Percentiles rank a stretch among this genome's conserved stretches.
Evolutionary conservation across 2,329 filamentous ascomycete species (phyloP).

Genomic region (Aureobasidium zeae): DNA sequence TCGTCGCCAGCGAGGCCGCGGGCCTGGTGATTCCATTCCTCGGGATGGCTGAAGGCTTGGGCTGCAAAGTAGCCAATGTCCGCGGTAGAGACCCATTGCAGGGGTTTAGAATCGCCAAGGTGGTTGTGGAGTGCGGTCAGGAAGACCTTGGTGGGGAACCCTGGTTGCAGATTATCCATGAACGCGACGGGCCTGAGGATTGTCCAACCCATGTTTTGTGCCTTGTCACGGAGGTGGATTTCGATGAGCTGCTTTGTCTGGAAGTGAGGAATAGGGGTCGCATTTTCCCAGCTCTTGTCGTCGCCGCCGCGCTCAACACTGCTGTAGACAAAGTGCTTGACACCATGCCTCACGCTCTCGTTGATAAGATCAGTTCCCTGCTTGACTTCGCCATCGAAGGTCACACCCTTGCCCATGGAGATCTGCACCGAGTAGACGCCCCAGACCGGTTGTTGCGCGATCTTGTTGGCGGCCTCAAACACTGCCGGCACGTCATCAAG

Average conservation of each 20-base stretch:
- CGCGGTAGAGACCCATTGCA: conserved; percentile 34
- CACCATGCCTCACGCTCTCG: conserved; percentile 44
- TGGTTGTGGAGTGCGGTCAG: conserved; percentile 37
- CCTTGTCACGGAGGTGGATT: conserved; percentile 44
- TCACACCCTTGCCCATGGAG: conserved; percentile 35
- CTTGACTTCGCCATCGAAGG: conserved; percentile 38
- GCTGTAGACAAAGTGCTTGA: conserved; percentile 56
- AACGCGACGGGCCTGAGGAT: conserved; percentile 54
- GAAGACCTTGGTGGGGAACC: conserved; percentile 43
- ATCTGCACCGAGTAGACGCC: conserved; percentile 56
- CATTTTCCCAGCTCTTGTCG: conserved; percentile 43
- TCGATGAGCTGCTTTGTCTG: conserved; percentile 51
- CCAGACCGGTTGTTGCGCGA: conserved; percentile 20
- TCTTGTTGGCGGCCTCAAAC: conserved; percentile 38
- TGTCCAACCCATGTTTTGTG: conserved; percentile 49
- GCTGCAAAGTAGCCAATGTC: conserved; percentile 47
- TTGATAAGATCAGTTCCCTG: conserved; percentile 55
- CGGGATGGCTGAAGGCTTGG: conserved; percentile 38
- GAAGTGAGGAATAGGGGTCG: conserved; percentile 51
- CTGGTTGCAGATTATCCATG: conserved; percentile 50
- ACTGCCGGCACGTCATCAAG: conserved; percentile 41
- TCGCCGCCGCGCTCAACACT: conserved; percentile 54
- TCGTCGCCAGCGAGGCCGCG: conserved; percentile 47
- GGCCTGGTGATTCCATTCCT: conserved; percentile 38
- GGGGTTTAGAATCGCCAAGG: conserved; percentile 23